Evolutionary conservation across 306 rosid genomes (phyloP).

Genomic region (Prunus armeniaca): DNA sequence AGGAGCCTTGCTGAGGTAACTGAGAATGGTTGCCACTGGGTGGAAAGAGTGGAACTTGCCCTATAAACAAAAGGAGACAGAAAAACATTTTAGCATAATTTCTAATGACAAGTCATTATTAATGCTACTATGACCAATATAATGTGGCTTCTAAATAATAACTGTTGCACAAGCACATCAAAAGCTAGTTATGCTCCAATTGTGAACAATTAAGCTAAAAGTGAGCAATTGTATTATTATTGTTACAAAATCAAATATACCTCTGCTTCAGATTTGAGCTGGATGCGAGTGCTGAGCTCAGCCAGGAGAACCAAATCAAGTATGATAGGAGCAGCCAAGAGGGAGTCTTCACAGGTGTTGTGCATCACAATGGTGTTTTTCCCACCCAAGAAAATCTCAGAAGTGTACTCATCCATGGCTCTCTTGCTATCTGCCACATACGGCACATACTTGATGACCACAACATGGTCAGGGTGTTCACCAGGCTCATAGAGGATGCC

Average conservation of each 20-base stretch:
- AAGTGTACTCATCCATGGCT: slow-evolving; percentile 98
- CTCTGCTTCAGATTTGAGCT: slow-evolving; percentile 88
- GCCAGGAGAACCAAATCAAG: slow-evolving; percentile 96
- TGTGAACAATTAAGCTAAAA: neutral
- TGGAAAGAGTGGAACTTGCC: slow-evolving; percentile 93
- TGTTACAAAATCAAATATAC: slow-evolving; percentile 29
- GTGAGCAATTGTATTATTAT: neutral
- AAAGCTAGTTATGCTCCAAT: too few species aligned
- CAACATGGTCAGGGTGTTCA: slow-evolving; percentile 98
- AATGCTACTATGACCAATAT: too few species aligned
- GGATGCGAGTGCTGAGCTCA: slow-evolving; percentile 93
- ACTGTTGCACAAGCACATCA: too few species aligned
- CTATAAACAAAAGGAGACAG: slow-evolving; percentile 38
- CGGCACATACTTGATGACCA: slow-evolving; percentile 97
- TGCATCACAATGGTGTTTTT: slow-evolving; percentile 86
- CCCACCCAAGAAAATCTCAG: slow-evolving; percentile 99
- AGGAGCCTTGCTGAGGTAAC: slow-evolving; percentile 97
- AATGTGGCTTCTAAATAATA: too few species aligned
- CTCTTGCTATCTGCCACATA: slow-evolving; percentile 98
- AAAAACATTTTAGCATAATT: neutral
- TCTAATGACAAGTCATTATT: too few species aligned
- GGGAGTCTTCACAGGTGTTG: slow-evolving; percentile 99
- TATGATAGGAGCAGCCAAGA: slow-evolving; percentile 93
- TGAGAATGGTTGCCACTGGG: slow-evolving; percentile 92
- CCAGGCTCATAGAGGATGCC: slow-evolving; percentile 87